Base-by-base conservation (phyloP, 2,329 filamentous ascomycete genomes). In the Colletotrichum sublineola region DNA sequence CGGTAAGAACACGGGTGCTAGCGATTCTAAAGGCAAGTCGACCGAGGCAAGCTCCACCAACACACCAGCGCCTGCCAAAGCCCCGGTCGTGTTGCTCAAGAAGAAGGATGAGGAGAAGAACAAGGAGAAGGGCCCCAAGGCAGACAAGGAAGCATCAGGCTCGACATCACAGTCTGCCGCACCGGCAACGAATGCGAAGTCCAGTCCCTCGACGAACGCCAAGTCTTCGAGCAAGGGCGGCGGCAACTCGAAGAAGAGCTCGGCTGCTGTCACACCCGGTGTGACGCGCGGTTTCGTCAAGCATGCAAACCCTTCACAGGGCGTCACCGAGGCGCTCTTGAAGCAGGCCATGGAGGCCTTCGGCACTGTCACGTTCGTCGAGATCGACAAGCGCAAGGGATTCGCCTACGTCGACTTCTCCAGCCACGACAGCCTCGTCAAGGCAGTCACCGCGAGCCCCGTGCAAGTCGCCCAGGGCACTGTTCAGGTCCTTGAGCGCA, bases 301-400 rank as follows among this genome's bases (percentile, higher is more conserved):
- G 81, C 92, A 95, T 77, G 93, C 92, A 63, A 97, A 97, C 79
- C 90, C 94, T 14, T 96, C 95, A 0, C 96, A 98, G 79, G 96
- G 96, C 18, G 93, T 98, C 58, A 98, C 94, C 0, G 96, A 98
- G 78, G 84, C 92, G 0, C 83, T 95, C 0, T 89, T 98, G 1
- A 91, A 92, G 77, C 88, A 92, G 75, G 91, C 93, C 0, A 90
- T 98, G 79, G 87, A 91, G 56, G 82, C 84, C 0, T 97, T 94
- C 76, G 96, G 96, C 1, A 81, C 88, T 1, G 89, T 98, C 57
- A 89, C 89, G 0, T 92, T 90, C 75, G 94, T 97, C 24, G 96
- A 98, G 77, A 96, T 98, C 66, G 96, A 98, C 80, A 95, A 95
- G 81, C 93, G 95, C 78, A 98, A 98, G 81, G 95, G 95, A 0